Evolutionary conservation across 2,329 filamentous ascomycete genomes (phyloP).

Genomic region (Aspergillus persii): DNA sequence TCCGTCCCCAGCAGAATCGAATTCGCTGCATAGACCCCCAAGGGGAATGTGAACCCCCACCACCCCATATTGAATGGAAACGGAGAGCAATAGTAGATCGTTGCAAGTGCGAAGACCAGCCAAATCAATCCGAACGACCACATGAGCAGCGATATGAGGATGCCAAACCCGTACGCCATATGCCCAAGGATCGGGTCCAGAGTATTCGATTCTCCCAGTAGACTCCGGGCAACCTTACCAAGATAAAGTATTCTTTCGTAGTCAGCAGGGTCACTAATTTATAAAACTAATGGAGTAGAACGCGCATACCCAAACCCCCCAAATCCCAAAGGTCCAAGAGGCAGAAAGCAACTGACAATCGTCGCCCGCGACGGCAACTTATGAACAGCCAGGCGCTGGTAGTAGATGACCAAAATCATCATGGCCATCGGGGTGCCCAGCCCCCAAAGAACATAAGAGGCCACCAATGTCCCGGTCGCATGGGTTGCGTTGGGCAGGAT

Average conservation of each 20-base stretch:
- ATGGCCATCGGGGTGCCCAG: conserved; percentile 61
- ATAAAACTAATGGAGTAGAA: conserved; percentile 25
- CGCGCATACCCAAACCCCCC: conserved; percentile 54
- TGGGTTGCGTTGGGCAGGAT: conserved; percentile 55
- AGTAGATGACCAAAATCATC: conserved; percentile 65
- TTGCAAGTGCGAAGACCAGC: conserved; percentile 54
- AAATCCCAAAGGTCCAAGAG: conserved; percentile 65
- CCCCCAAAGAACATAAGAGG: conserved; percentile 68
- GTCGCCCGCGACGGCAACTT: conserved; percentile 65
- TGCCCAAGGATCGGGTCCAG: conserved; percentile 46
- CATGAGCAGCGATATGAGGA: conserved; percentile 53
- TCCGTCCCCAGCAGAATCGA: conserved; percentile 45
- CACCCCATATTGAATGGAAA: conserved; percentile 61
- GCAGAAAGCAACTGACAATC: conserved; percentile 66
- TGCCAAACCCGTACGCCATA: conserved; percentile 59
- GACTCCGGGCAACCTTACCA: conserved; percentile 40
- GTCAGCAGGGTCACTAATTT: conserved; percentile 17
- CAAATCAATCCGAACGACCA: conserved; percentile 58
- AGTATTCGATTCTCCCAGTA: conserved; percentile 42
- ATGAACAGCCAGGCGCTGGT: conserved; percentile 65
- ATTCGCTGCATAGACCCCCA: conserved; percentile 48
- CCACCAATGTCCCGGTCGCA: conserved; percentile 61
- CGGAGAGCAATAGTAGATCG: conserved; percentile 35
- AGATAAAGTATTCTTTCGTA: conserved; percentile 48
- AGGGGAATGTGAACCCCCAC: conserved; percentile 59